These are phyloP conservation scores for Trypanosoma conorhini DNA, from an alignment of 208 protist genomes.

Conservation along the genomic window DNA sequence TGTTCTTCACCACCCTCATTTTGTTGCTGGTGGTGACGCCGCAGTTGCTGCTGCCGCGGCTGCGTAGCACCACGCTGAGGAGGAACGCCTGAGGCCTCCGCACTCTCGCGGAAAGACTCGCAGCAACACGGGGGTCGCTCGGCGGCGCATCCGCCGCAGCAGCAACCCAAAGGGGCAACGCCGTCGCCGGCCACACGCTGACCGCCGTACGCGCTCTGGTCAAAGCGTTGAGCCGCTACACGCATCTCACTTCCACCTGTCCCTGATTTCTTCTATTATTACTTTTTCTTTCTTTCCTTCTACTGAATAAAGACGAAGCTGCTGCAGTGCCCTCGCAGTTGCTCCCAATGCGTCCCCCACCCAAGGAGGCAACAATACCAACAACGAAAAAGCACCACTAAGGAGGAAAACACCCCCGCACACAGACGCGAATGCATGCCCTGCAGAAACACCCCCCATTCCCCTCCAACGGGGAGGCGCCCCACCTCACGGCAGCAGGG, in stretches of 20 bases:
- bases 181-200: not conserved
- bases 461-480: too few relatives aligned
- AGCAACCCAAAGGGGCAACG: not conserved
- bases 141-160: not conserved
- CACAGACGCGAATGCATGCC: not conserved
- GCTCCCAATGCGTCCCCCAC: not conserved
- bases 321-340: not conserved
- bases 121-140: slow-evolving; percentile 59
- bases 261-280: not conserved
- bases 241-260: not conserved
- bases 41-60: slow-evolving; percentile 4
- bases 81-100: not conserved
- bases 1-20: not conserved
- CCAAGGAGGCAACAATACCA: not conserved
- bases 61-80: slow-evolving; percentile 1
- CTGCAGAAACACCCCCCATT: too few relatives aligned
- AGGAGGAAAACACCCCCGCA: not conserved
- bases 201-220: not conserved
- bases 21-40: slow-evolving; percentile 1
- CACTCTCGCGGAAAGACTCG: slow-evolving; percentile 15
- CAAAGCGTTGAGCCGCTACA: slow-evolving; percentile 5
- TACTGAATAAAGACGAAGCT: not conserved
- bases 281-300: not conserved
- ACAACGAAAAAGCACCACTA: too few relatives aligned
- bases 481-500: too few relatives aligned